Percentiles rank a stretch among this genome's conserved stretches.
Conservation (phyloP, 306 rosid species). For the Begonia fuchsioides region DNA sequence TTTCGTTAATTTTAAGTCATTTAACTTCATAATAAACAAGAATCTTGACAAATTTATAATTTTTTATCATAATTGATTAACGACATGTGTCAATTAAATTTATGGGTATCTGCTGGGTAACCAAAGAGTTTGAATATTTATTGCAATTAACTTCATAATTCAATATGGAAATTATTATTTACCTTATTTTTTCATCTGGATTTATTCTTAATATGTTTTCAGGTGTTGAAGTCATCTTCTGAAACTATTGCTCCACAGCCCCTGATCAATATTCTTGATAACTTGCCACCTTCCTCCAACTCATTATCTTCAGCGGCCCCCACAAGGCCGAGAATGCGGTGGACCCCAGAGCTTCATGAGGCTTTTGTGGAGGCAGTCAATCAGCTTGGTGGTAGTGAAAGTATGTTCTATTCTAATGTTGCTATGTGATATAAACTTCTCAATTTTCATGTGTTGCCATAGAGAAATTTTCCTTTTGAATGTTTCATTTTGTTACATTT, state of each 20-base stretch:
- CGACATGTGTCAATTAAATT: too few species aligned
- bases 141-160: too few species aligned
- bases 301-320: conserved; percentile 33
- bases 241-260: conserved; percentile 30
- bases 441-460: too few species aligned
- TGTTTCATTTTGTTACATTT: neutral
- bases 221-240: conserved; percentile 21
- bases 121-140: too few species aligned
- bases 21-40: too few species aligned
- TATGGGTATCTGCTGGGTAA: too few species aligned
- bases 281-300: conserved; percentile 22
- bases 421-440: neutral
- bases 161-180: conserved; percentile 4
- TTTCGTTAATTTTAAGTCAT: neutral
- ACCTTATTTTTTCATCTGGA: neutral
- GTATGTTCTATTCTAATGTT: conserved; percentile 24
- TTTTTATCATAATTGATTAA: too few species aligned
- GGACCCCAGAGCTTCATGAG: conserved; percentile 96
- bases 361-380: conserved; percentile 86
- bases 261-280: conserved; percentile 14
- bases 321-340: conserved; percentile 78
- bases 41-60: too few species aligned
- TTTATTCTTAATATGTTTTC: neutral
- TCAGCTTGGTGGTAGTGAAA: conserved; percentile 84
- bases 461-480: too few species aligned